These are phyloP conservation scores for Starmerella roubikii DNA, from an alignment of 805 yeast species.

Conservation along the genomic window DNA sequence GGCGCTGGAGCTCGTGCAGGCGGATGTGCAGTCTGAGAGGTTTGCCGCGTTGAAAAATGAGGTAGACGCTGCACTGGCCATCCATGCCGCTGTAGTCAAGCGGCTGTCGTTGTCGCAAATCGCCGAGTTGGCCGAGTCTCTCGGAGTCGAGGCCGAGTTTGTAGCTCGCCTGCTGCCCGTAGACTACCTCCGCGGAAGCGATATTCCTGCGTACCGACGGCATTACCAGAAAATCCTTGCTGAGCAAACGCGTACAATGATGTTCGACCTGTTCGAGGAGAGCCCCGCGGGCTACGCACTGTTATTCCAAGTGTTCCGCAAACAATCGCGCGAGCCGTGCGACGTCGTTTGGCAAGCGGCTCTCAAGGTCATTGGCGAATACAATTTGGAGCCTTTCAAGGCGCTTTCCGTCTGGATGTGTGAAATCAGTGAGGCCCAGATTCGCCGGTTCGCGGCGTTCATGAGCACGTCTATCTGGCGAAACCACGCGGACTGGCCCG, in stretches of 20 bases:
- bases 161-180: neutral
- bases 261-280: constrained; percentile 11
- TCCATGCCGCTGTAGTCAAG: constrained; percentile 1
- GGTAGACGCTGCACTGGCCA: neutral
- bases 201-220: constrained; percentile 3
- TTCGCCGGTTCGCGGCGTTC: neutral
- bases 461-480: constrained; percentile 1
- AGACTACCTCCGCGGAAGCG: neutral
- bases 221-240: constrained; percentile 10
- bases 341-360: constrained; percentile 2
- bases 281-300: constrained; percentile 3
- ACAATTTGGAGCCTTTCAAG: constrained; percentile 12
- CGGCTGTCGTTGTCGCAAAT: neutral
- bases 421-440: neutral
- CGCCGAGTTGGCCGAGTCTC: neutral
- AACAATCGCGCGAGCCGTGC: neutral
- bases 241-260: constrained; percentile 11
- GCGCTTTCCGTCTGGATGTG: constrained; percentile 5
- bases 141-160: neutral
- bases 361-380: constrained; percentile 5
- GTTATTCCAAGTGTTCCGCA: neutral
- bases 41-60: neutral
- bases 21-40: too few relatives aligned
- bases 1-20: too few relatives aligned
- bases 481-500: constrained; percentile 5